Conservation (phyloP, 257 asterid species). For the Scutellaria barbata region DNA sequence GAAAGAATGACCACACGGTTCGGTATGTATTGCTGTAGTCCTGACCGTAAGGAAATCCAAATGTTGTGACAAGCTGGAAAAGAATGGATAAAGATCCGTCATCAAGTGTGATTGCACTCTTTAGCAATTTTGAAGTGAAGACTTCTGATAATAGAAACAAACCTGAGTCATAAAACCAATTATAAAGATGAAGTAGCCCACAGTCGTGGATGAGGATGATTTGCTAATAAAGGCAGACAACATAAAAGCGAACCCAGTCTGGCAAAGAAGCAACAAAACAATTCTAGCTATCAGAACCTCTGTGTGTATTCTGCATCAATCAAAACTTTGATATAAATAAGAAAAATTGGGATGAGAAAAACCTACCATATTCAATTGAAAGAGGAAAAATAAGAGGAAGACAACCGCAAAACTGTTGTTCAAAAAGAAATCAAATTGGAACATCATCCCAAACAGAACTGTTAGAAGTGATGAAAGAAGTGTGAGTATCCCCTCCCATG, state of each 20-base stretch:
- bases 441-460: conserved; percentile 93
- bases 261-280: conserved; percentile 38
- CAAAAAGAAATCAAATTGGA: conserved; percentile 86
- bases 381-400: conserved; percentile 78
- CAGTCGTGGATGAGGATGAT: conserved; percentile 75
- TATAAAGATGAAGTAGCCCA: conserved; percentile 72
- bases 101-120: conserved; percentile 25
- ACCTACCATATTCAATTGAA: conserved; percentile 86
- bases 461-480: conserved; percentile 71
- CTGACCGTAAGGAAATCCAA: conserved; percentile 84
- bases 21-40: conserved; percentile 50
- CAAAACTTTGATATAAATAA: conserved; percentile 14
- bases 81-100: conserved; percentile 29
- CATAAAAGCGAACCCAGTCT: conserved; percentile 86
- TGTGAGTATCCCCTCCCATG: conserved; percentile 85
- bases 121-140: conserved; percentile 29
- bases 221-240: conserved; percentile 78
- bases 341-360: conserved; percentile 29
- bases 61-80: conserved; percentile 78
- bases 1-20: conserved; percentile 83
- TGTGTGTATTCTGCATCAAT: conserved; percentile 6
- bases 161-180: conserved; percentile 89
- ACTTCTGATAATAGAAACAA: conserved; percentile 34
- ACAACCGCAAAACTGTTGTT: conserved; percentile 73
- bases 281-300: conserved; percentile 27